These are phyloP conservation scores for Aspergillus tamarii DNA, from an alignment of 2,329 filamentous ascomycete species.

Conservation along the genomic window DNA sequence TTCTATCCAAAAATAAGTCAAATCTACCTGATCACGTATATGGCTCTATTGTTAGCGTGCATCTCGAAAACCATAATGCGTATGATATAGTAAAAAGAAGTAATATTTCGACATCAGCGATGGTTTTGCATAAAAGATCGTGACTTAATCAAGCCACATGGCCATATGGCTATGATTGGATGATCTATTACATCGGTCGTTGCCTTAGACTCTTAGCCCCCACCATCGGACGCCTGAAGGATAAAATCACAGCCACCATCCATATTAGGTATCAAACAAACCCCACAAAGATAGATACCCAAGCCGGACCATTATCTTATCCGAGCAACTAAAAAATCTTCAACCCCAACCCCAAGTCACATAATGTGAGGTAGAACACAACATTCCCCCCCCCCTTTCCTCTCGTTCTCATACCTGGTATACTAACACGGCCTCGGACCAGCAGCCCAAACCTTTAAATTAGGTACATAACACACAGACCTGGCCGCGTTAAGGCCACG, in stretches of 20 bases:
- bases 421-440: not conserved
- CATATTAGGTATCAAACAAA: not conserved
- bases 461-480: not conserved
- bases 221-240: not conserved
- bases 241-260: not conserved
- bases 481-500: not conserved
- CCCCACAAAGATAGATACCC: not conserved
- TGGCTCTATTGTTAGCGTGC: too few species aligned
- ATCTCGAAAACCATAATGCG: too few species aligned
- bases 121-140: too few species aligned
- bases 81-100: too few species aligned
- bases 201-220: not conserved
- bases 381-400: not conserved
- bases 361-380: not conserved
- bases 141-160: not conserved
- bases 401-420: too few species aligned
- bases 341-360: not conserved
- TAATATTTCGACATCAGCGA: too few species aligned
- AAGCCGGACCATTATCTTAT: not conserved
- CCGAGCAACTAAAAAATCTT: not conserved
- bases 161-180: not conserved
- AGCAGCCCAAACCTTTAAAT: not conserved
- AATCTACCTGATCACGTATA: too few species aligned
- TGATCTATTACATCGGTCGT: not conserved
- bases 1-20: too few species aligned